These are phyloP conservation scores for Fusarium sp. DNA, from an alignment of 2,329 filamentous ascomycete genomes.

Conservation along the genomic window DNA sequence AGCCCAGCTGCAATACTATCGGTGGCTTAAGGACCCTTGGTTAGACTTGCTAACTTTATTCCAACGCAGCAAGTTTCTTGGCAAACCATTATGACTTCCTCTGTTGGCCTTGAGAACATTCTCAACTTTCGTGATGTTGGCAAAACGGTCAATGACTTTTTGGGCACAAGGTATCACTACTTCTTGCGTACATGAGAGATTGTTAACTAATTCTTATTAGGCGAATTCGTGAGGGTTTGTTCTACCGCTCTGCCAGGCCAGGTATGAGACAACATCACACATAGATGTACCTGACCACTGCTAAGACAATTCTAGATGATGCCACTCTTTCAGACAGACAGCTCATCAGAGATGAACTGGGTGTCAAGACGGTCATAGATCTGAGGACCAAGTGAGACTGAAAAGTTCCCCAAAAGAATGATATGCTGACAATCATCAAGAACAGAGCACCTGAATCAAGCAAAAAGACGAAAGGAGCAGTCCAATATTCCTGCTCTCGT, in stretches of 20 bases:
- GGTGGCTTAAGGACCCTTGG: not conserved
- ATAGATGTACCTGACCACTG: not conserved
- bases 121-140: conserved; percentile 85
- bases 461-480: conserved; percentile 67
- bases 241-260: conserved; percentile 76
- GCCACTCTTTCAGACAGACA: conserved; percentile 74
- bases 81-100: conserved; percentile 31
- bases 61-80: conserved; percentile 4
- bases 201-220: conserved; percentile 45
- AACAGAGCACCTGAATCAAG: conserved; percentile 78
- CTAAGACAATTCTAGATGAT: conserved; percentile 66
- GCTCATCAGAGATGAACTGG: conserved; percentile 68
- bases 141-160: conserved; percentile 70
- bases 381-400: conserved; percentile 75
- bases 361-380: conserved; percentile 80
- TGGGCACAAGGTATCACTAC: conserved; percentile 63
- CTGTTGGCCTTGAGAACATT: conserved; percentile 52
- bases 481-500: conserved; percentile 54
- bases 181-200: not conserved
- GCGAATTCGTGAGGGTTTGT: conserved; percentile 68
- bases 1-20: not conserved
- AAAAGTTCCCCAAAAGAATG: not conserved
- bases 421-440: conserved; percentile 52
- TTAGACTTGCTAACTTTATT: not conserved
- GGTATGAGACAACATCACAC: conserved; percentile 50